These are phyloP conservation scores for Ophiostoma triangulosporum DNA, from an alignment of 2,329 filamentous ascomycete genomes.

Conservation along the genomic window DNA sequence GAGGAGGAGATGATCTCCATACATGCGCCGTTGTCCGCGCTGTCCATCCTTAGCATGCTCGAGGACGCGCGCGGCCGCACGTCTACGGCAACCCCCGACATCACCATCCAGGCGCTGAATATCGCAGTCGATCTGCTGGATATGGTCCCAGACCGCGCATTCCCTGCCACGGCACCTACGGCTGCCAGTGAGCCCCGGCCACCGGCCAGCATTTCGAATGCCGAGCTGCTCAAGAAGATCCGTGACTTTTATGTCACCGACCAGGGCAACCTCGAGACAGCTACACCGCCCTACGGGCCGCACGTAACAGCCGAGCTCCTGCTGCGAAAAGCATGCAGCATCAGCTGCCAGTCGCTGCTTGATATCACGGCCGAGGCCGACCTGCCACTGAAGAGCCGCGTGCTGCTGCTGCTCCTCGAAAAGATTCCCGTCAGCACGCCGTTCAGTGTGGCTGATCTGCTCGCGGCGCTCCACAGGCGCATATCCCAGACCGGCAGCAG, in stretches of 20 bases:
- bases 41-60: constrained; percentile 51
- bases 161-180: constrained; percentile 24
- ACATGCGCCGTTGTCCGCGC: constrained; percentile 64
- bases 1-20: constrained; percentile 91
- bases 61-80: constrained; percentile 34
- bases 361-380: constrained; percentile 29
- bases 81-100: constrained; percentile 6
- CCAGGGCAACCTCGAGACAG: constrained; percentile 54
- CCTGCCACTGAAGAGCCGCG: constrained; percentile 42
- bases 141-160: constrained; percentile 50
- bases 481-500: constrained; percentile 23
- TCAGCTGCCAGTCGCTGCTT: constrained; percentile 35
- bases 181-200: neutral
- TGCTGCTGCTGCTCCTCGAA: constrained; percentile 43
- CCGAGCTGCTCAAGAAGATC: constrained; percentile 47
- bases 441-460: constrained; percentile 33
- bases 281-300: constrained; percentile 43
- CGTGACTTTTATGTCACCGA: constrained; percentile 55
- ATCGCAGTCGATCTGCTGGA: constrained; percentile 46
- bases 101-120: constrained; percentile 24
- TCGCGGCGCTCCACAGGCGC: constrained; percentile 37
- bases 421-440: constrained; percentile 34
- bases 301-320: constrained; percentile 47
- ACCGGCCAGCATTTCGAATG: constrained; percentile 20
- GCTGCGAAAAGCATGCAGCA: constrained; percentile 42